phyloP scores from a whole-genome alignment of 768 basidiomycete genomes.

The Mycena capillaripes region DNA sequence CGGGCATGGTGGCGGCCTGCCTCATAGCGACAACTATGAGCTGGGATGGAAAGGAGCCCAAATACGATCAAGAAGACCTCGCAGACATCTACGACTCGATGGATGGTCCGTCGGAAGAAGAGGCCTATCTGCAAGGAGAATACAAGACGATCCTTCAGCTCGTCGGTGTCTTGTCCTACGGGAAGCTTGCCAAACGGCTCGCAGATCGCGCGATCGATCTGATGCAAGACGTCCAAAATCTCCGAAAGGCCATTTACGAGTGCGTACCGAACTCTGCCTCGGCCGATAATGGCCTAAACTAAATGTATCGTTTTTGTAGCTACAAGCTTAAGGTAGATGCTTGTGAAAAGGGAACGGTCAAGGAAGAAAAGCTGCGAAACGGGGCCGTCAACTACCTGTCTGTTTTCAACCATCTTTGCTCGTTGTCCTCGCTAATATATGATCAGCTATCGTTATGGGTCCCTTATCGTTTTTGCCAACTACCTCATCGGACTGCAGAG shows the following conservation, averaged over 20 bases:
- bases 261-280: slow-evolving; percentile 54
- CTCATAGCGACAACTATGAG: slow-evolving; percentile 83
- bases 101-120: slow-evolving; percentile 89
- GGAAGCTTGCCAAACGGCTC: slow-evolving; percentile 92
- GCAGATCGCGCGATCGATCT: slow-evolving; percentile 91
- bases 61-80: slow-evolving; percentile 49
- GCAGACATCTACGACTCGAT: slow-evolving; percentile 73
- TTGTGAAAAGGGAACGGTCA: slow-evolving; percentile 81
- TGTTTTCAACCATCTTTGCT: slow-evolving; percentile 36
- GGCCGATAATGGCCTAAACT: not conserved
- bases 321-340: slow-evolving; percentile 94
- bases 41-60: slow-evolving; percentile 64
- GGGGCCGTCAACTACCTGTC: slow-evolving; percentile 93
- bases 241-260: slow-evolving; percentile 96
- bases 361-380: slow-evolving; percentile 80
- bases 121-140: slow-evolving; percentile 92
- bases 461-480: slow-evolving; percentile 94
- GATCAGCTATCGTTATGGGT: slow-evolving; percentile 86
- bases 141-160: slow-evolving; percentile 98
- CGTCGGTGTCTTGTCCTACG: slow-evolving; percentile 91
- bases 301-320: slow-evolving; percentile 63
- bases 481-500: slow-evolving; percentile 85
- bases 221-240: slow-evolving; percentile 97
- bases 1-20: slow-evolving; percentile 94
- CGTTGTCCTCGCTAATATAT: slow-evolving; percentile 18